Evolutionary conservation across 108 stramenopile genomes (phyloP).

Genomic region (Discostella pseudostelligera): DNA sequence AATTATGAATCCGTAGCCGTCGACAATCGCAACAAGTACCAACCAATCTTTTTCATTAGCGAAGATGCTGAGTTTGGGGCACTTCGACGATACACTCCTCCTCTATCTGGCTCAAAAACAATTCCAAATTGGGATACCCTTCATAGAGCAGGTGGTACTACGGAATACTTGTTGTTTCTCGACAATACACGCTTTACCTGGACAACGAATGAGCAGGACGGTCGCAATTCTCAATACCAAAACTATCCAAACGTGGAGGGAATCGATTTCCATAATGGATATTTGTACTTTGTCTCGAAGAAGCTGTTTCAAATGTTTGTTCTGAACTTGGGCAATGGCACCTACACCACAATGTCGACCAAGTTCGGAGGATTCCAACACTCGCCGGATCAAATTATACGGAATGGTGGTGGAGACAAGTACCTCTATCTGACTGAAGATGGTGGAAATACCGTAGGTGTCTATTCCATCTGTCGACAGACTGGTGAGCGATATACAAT

Average conservation of each 20-base stretch:
- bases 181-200: conserved; percentile 1
- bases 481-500: conserved; percentile 41
- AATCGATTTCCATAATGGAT: conserved; percentile 30
- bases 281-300: conserved; percentile 48
- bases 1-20: conserved; percentile 22
- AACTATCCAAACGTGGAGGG: conserved; percentile 32
- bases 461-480: conserved; percentile 42
- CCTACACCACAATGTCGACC: not conserved
- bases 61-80: conserved; percentile 12
- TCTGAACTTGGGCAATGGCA: conserved; percentile 14
- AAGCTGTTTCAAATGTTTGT: not conserved
- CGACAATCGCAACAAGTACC: conserved; percentile 1
- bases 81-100: conserved; percentile 5
- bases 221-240: conserved; percentile 2
- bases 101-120: not conserved
- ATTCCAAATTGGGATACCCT: conserved; percentile 3
- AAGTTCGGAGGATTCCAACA: not conserved
- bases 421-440: conserved; percentile 62
- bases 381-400: too few relatives aligned
- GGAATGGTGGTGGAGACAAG: too few relatives aligned
- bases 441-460: conserved; percentile 37
- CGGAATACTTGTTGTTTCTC: not conserved
- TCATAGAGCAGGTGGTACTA: not conserved
- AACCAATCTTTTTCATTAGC: conserved; percentile 14
- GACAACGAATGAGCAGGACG: not conserved